A percentile compares a stretch with the other conserved stretches of the same genome.
Evolutionary conservation across 805 yeast genomes (phyloP).

Genomic region (Saturnispora silvae): DNA sequence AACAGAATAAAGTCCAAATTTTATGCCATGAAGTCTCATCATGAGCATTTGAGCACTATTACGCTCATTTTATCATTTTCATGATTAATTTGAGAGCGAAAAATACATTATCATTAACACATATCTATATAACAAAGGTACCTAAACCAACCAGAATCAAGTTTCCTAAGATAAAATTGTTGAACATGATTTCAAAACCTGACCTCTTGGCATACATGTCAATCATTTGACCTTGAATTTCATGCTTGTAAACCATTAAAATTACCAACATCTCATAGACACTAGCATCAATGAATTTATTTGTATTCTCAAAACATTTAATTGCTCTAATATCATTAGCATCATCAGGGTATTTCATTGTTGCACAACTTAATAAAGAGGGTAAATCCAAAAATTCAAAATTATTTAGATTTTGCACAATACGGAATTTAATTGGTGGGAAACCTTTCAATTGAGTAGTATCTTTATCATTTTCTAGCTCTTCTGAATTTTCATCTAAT

Average conservation of each 20-base stretch:
- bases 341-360: conserved; percentile 9
- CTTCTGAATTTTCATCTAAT: conserved; percentile 22
- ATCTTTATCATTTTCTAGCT: conserved; percentile 18
- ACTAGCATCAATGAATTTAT: conserved; percentile 22
- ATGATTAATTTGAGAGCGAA: no score
- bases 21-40: no score
- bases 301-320: conserved; percentile 21
- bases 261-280: conserved; percentile 21
- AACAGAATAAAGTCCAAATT: no score
- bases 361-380: conserved; percentile 16
- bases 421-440: conserved; percentile 32
- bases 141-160: conserved; percentile 30
- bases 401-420: conserved; percentile 35
- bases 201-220: conserved; percentile 24
- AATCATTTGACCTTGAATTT: conserved; percentile 22
- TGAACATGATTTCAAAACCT: conserved; percentile 28
- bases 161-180: conserved; percentile 29
- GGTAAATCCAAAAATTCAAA: conserved; percentile 29
- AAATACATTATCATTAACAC: no score
- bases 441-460: conserved; percentile 10
- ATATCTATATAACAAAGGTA: conserved; percentile 24
- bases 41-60: no score
- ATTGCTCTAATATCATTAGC: conserved; percentile 10
- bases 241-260: conserved; percentile 25
- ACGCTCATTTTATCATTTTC: no score